Conservation (phyloP, 768 basidiomycete genomes). For the Tricholoma hemisulphureum region DNA sequence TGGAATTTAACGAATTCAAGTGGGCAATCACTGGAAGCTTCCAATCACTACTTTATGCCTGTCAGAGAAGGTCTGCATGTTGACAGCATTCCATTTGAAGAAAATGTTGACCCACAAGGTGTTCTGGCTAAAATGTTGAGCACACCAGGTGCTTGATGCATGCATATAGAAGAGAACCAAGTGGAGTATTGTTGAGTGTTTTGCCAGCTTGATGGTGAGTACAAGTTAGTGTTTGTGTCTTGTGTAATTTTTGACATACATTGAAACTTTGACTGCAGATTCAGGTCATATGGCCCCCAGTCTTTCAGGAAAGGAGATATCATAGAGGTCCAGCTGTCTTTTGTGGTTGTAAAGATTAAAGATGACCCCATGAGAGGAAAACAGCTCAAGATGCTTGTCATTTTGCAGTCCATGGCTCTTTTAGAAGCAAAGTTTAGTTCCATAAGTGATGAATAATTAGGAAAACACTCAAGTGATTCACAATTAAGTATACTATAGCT, state of each 20-base stretch:
- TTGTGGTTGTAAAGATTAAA: constrained; percentile 1
- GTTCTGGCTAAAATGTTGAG: background rate
- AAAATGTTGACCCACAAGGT: background rate
- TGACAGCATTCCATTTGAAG: background rate
- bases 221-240: background rate
- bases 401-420: background rate
- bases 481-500: too few species aligned
- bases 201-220: background rate
- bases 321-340: background rate
- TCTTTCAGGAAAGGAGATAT: constrained; percentile 1
- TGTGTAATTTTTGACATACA: background rate
- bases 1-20: background rate
- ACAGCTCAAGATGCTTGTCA: background rate
- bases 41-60: background rate
- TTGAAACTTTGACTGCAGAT: background rate
- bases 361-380: background rate
- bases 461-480: too few species aligned
- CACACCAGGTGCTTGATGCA: background rate
- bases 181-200: background rate
- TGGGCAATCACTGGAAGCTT: background rate
- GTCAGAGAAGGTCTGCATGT: background rate
- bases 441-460: too few species aligned
- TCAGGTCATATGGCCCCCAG: background rate
- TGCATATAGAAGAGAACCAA: background rate
- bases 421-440: too few species aligned